A percentile compares a stretch with the other conserved stretches of the same genome.
Conservation (phyloP, 192 early-diverging fungal genomes). For the Coemansia sp. region DNA sequence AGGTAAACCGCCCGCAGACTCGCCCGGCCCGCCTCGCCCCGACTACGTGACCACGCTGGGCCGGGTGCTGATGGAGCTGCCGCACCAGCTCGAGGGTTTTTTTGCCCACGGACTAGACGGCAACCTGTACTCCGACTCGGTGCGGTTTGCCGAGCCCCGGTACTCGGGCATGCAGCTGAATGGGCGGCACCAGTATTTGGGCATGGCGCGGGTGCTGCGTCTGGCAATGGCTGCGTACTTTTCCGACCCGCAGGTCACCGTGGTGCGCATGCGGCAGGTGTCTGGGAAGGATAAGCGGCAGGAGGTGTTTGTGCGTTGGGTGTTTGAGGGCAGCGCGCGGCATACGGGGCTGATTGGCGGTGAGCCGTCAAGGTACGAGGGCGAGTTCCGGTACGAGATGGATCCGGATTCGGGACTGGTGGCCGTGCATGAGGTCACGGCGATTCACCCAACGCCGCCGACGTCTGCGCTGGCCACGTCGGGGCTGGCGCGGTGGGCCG, state of each 20-base stretch:
- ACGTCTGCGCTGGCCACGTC: constrained; percentile 24
- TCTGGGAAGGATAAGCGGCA: background rate
- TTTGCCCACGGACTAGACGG: constrained; percentile 20
- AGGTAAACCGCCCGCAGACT: background rate
- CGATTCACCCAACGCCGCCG: constrained; percentile 45
- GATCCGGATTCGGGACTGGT: constrained; percentile 24
- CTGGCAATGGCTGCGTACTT: constrained; percentile 41
- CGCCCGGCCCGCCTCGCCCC: background rate
- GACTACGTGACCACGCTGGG: constrained; percentile 38
- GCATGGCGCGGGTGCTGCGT: constrained; percentile 23
- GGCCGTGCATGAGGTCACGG: constrained; percentile 38
- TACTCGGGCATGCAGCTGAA: constrained; percentile 32
- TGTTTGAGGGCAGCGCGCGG: constrained; percentile 43
- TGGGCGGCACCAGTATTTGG: constrained; percentile 29
- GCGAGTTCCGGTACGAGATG: constrained; percentile 43
- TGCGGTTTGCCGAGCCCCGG: constrained; percentile 26
- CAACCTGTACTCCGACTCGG: constrained; percentile 13
- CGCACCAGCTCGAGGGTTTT: constrained; percentile 37
- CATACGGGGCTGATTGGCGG: constrained; percentile 32
- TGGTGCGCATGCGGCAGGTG: constrained; percentile 23
- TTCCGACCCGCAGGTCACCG: constrained; percentile 11
- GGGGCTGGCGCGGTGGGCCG: constrained; percentile 38
- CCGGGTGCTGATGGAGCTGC: constrained; percentile 39
- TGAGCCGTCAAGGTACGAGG: constrained; percentile 33
- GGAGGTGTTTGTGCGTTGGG: constrained; percentile 43